Percentiles rank a stretch among this genome's conserved stretches.
phyloP scores from a whole-genome alignment of 805 yeast genomes.

The Schwanniomyces vanrijiae region DNA sequence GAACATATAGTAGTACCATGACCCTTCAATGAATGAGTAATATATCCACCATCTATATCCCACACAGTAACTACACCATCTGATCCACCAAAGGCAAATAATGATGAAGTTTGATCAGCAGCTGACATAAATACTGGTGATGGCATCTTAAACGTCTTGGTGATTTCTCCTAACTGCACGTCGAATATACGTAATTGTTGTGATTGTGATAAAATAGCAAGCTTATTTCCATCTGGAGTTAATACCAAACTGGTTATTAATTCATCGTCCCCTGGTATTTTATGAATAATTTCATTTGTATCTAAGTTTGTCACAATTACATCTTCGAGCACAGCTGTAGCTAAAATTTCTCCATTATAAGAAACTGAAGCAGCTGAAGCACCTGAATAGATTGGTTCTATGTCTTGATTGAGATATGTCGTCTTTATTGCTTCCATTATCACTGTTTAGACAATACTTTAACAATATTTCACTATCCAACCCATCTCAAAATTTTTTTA shows the following conservation, averaged over 20 bases:
- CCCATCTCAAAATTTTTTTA: conserved; percentile 10
- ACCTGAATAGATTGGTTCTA: conserved; percentile 86
- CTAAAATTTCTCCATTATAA: conserved; percentile 60
- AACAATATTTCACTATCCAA: not conserved
- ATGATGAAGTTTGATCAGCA: conserved; percentile 76
- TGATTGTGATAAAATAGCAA: conserved; percentile 80
- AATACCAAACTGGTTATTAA: conserved; percentile 70
- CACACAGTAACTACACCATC: conserved; percentile 91
- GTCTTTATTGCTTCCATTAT: conserved; percentile 30
- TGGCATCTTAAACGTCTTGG: conserved; percentile 57
- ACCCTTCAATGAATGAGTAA: conserved; percentile 89
- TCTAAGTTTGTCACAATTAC: conserved; percentile 65
- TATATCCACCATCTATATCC: conserved; percentile 85
- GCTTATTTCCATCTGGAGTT: conserved; percentile 69
- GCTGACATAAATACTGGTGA: conserved; percentile 83
- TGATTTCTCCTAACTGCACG: conserved; percentile 36
- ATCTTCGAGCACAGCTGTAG: conserved; percentile 79
- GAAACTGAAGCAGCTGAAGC: conserved; percentile 74
- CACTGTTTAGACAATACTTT: not conserved
- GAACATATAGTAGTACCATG: conserved; percentile 89
- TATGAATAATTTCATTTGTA: conserved; percentile 57
- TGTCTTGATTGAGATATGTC: conserved; percentile 44
- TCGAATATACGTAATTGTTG: conserved; percentile 73
- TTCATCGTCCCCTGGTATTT: conserved; percentile 83
- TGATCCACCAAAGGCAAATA: conserved; percentile 91